A percentile compares a stretch with the other conserved stretches of the same genome.
Conservation (phyloP, 257 asterid species). For the Handroanthus guayacan region DNA sequence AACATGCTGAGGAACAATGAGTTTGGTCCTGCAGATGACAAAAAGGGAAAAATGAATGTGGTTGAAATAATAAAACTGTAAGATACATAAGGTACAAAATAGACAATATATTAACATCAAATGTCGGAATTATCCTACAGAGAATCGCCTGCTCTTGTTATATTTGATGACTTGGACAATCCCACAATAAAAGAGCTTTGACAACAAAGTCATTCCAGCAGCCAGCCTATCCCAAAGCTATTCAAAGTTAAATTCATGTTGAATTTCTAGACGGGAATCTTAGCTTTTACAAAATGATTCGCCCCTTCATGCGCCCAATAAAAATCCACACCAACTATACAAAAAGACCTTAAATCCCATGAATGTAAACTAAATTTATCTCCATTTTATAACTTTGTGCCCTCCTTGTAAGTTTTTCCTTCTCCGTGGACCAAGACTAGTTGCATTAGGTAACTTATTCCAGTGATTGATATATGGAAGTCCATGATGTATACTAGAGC, state of each 20-base stretch:
- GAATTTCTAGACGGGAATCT: too few species aligned
- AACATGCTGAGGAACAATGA: constrained; percentile 55
- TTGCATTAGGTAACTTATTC: background rate
- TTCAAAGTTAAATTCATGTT: too few species aligned
- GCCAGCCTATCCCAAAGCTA: too few species aligned
- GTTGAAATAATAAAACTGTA: background rate
- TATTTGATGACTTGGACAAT: constrained; percentile 2
- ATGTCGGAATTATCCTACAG: background rate
- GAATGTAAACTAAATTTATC: background rate
- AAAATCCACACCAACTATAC: too few species aligned
- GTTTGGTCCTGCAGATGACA: constrained; percentile 48
- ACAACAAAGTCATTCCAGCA: background rate
- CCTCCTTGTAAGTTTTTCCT: background rate
- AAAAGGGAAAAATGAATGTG: background rate
- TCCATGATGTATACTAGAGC: too few species aligned
- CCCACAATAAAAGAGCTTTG: background rate
- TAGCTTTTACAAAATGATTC: background rate
- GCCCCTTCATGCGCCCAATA: background rate
- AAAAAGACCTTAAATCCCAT: background rate
- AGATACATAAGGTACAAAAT: background rate
- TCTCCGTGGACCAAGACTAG: background rate
- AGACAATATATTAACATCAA: background rate
- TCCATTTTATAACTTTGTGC: background rate
- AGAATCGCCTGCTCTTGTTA: background rate
- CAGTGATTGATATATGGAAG: too few species aligned